These are phyloP conservation scores for Geotrichum citri-aurantii DNA, from an alignment of 1,139 yeast species.

Conservation along the genomic window DNA sequence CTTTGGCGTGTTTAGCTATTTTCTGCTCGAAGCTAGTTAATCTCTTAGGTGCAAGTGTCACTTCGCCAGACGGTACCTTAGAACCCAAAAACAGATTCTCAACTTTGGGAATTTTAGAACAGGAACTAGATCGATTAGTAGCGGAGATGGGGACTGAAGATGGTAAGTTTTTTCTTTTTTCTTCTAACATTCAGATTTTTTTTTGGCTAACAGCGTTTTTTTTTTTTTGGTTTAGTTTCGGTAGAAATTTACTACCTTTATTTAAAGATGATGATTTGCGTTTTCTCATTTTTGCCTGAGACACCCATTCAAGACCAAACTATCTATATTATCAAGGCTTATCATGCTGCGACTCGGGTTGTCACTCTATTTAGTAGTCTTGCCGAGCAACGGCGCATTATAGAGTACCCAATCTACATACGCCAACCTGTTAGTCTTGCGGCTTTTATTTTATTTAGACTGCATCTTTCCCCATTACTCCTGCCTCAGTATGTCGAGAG, in stretches of 20 bases:
- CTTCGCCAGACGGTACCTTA: conserved; percentile 82
- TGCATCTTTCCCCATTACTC: conserved; percentile 73
- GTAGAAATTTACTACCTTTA: conserved; percentile 79
- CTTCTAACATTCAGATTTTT: not conserved
- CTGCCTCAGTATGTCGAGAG: conserved; percentile 77
- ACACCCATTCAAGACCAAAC: conserved; percentile 87
- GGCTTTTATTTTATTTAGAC: conserved; percentile 69
- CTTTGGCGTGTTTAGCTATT: conserved; percentile 65
- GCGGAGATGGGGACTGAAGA: conserved; percentile 59
- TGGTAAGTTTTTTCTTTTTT: conserved; percentile 3
- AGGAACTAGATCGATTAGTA: conserved; percentile 68
- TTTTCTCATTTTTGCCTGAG: conserved; percentile 87
- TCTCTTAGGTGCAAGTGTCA: conserved; percentile 81
- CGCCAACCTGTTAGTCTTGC: conserved; percentile 82
- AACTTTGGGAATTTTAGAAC: conserved; percentile 64
- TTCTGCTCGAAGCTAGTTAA: conserved; percentile 81
- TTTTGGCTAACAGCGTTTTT: not conserved
- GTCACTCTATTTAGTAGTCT: conserved; percentile 72
- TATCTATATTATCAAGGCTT: conserved; percentile 75
- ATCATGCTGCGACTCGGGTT: conserved; percentile 72
- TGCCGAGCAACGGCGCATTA: conserved; percentile 60
- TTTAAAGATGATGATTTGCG: conserved; percentile 73
- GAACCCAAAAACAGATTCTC: conserved; percentile 82
- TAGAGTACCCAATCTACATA: conserved; percentile 80
- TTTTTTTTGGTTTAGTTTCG: conserved; percentile 25